Conservation (phyloP, 176 grass and related monocot genomes). For the Tillandsia leiboldiana region DNA sequence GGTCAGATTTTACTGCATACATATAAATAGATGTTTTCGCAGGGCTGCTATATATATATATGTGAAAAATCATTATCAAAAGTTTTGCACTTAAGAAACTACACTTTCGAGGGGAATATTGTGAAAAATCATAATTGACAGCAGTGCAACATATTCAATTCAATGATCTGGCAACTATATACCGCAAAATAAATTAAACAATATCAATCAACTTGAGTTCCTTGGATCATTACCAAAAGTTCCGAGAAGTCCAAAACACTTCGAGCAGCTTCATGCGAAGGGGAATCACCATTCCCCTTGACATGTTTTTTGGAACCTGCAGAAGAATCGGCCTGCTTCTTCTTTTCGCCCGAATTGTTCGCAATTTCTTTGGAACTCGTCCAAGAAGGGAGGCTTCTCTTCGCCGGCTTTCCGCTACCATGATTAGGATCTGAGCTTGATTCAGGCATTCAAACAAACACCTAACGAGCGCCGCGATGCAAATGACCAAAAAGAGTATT, state of each 20-base stretch:
- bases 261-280: constrained; percentile 10
- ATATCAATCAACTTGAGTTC: background rate
- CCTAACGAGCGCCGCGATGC: no score
- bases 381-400: constrained; percentile 55
- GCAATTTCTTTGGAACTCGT: constrained; percentile 35
- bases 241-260: constrained; percentile 44
- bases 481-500: no score
- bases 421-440: constrained; percentile 20
- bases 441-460: constrained; percentile 29
- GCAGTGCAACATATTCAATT: no score
- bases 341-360: constrained; percentile 46
- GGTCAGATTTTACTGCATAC: background rate
- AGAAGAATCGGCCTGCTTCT: constrained; percentile 15
- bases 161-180: no score
- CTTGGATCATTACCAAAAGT: constrained; percentile 43
- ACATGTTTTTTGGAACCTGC: constrained; percentile 1
- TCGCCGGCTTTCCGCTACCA: constrained; percentile 14
- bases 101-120: no score
- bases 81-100: no score
- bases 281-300: constrained; percentile 9
- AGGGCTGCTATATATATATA: no score
- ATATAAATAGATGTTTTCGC: background rate
- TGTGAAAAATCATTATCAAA: no score
- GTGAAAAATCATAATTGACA: no score
- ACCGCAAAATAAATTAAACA: background rate